Conservation (phyloP, 345 rosid genomes). For the Schrenkiella parvula region DNA sequence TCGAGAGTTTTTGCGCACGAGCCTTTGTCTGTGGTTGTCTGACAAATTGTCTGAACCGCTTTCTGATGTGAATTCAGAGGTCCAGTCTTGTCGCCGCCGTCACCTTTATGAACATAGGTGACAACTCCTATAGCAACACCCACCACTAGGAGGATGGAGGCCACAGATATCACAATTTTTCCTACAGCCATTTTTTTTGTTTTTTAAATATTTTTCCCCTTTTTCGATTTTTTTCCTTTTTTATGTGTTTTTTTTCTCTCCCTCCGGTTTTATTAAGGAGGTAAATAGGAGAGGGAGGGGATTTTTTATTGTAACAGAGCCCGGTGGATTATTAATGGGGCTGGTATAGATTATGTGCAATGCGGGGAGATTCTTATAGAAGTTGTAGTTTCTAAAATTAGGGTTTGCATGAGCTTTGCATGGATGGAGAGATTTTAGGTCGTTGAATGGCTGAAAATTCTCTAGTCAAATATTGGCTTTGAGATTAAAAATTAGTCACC, state of each 20-base stretch:
- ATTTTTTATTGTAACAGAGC: slow-evolving; percentile 12
- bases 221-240: neutral
- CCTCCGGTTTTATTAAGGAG: slow-evolving; percentile 33
- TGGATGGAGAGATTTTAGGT: slow-evolving; percentile 19
- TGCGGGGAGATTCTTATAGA: slow-evolving; percentile 24
- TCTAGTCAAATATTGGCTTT: slow-evolving; percentile 3
- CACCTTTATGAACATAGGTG: slow-evolving; percentile 7
- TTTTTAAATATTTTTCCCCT: neutral
- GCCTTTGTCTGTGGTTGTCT: slow-evolving; percentile 42
- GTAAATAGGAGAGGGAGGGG: slow-evolving; percentile 29
- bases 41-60: slow-evolving; percentile 42
- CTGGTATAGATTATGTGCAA: slow-evolving; percentile 4
- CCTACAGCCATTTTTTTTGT: slow-evolving; percentile 21
- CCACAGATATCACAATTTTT: slow-evolving; percentile 34
- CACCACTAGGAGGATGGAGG: slow-evolving; percentile 46
- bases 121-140: slow-evolving; percentile 43
- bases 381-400: slow-evolving; percentile 25
- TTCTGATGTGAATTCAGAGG: slow-evolving; percentile 32
- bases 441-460: slow-evolving; percentile 24
- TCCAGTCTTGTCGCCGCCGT: neutral
- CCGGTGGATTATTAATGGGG: slow-evolving; percentile 6
- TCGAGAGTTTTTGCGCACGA: slow-evolving; percentile 49
- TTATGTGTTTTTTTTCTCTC: neutral
- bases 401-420: slow-evolving; percentile 11
- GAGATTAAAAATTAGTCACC: neutral